Base-by-base conservation (phyloP, 1,139 yeast genomes). In the Saccharomyces hybrid region DNA sequence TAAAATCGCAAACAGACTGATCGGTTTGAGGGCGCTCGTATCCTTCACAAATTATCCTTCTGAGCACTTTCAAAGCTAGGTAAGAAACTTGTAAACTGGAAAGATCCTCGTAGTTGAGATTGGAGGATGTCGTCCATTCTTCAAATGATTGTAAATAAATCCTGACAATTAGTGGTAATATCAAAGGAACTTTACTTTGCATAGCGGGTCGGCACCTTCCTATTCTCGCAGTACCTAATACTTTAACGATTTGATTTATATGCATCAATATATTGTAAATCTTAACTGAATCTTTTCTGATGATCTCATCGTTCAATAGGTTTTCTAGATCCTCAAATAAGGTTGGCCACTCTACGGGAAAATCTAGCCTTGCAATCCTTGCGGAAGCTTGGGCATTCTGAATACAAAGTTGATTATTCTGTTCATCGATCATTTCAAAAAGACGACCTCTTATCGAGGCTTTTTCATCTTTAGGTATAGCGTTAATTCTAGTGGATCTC, bases 381-480 rank as follows among this genome's bases (percentile, higher is more conserved):
- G 96, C 84, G 4, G 87, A 75, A 0, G 95, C 84, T 59, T 88
- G 86, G 1, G 98, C 95, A 67, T 88, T 86, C 71, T 93, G 98
- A 29, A 86, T 77, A 47, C 85, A 74, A 57, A 89, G 75, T 63
- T 84, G 93, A 58, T 81, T 82, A 62, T 88, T 87, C 54, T 84
- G 81, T 66, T 88, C 97, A 58, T 76, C 77, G 13, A 88, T 69
- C 48, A 81, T 69, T 44, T 77, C 75, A 62, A 91, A 85, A 13
- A 89, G 70, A 51, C 84, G 73, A 9, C 70, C 63, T 54, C 84
- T 77, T 51, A 93, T 88, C 52, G 77, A 79, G 0, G 62, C 61
- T 66, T 90, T 91, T 64, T 90, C 97, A 13, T 85, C 89, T 52
- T 77, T 78, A 8, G 76, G 61, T 14, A 89, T 82, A 1, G 88